Evolutionary conservation across 1,139 yeast species (phyloP).

Genomic region (Blastobotrys aristatus): DNA sequence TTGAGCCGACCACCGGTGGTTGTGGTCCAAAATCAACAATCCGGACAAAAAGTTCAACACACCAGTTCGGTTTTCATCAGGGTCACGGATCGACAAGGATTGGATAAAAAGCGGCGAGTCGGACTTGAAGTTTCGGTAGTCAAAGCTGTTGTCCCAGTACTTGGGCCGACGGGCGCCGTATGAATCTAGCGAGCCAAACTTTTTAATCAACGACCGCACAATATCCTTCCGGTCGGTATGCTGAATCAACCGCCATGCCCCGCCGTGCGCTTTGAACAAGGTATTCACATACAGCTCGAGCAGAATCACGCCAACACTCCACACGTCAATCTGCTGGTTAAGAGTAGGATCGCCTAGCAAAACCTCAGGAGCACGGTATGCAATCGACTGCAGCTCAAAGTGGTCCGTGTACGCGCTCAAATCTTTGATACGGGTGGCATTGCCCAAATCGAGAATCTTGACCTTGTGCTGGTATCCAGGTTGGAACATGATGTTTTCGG

Average conservation of each 20-base stretch:
- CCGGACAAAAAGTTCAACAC: slow-evolving; percentile 18
- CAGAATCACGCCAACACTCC: slow-evolving; percentile 28
- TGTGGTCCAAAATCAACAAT: slow-evolving; percentile 66
- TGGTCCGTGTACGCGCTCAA: slow-evolving; percentile 22
- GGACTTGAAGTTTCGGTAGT: slow-evolving; percentile 9
- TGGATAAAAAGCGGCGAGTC: slow-evolving; percentile 8
- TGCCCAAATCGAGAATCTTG: slow-evolving; percentile 27
- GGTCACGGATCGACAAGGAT: slow-evolving; percentile 9
- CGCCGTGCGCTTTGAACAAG: slow-evolving; percentile 16
- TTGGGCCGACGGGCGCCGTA: slow-evolving; percentile 18
- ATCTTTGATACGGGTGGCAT: slow-evolving; percentile 19
- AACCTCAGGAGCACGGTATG: slow-evolving; percentile 30
- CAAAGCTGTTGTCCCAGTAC: slow-evolving; percentile 17
- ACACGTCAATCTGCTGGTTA: slow-evolving; percentile 25
- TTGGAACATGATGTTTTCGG: slow-evolving; percentile 60
- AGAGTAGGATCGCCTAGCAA: slow-evolving; percentile 26
- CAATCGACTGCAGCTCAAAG: slow-evolving; percentile 26
- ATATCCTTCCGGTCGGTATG: slow-evolving; percentile 11
- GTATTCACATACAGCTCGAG: slow-evolving; percentile 24
- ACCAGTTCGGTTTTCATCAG: slow-evolving; percentile 9
- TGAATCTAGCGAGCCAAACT: slow-evolving; percentile 23
- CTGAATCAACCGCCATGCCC: slow-evolving; percentile 18
- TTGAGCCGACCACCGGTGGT: slow-evolving; percentile 72
- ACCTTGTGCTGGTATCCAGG: slow-evolving; percentile 17
- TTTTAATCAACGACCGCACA: slow-evolving; percentile 17